Percentiles rank a stretch among this genome's conserved stretches.
Conservation (phyloP, 2,329 filamentous ascomycete species). For the Uncinocarpus reesii region DNA sequence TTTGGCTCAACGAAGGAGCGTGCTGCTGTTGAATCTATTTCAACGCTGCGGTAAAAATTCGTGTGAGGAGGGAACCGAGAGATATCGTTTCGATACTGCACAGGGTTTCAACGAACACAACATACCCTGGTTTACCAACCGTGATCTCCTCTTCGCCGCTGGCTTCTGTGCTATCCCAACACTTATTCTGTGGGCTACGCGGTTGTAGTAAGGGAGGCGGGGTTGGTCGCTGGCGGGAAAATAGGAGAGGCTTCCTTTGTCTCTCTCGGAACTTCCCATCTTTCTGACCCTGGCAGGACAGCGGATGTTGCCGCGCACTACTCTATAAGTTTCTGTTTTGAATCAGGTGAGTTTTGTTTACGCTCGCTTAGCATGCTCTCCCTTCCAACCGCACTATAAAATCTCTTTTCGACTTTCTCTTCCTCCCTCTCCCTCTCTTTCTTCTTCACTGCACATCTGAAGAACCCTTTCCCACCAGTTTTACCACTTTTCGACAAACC, state of each 20-base stretch:
- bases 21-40: too few species aligned
- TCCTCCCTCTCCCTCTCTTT: not conserved
- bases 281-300: not conserved
- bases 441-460: not conserved
- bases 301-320: not conserved
- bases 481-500: not conserved
- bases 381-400: conserved; percentile 5
- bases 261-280: not conserved
- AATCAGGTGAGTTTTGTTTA: not conserved
- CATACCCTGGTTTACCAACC: not conserved
- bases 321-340: not conserved
- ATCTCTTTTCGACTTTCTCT: not conserved
- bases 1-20: too few species aligned
- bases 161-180: not conserved
- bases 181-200: not conserved
- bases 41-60: too few species aligned
- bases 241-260: not conserved
- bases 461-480: not conserved
- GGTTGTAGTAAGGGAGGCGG: not conserved
- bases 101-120: not conserved
- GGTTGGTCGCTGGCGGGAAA: not conserved
- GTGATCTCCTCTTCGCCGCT: not conserved
- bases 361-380: not conserved
- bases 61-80: too few species aligned
- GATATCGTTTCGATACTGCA: too few species aligned